Percentiles rank a stretch among this genome's conserved stretches.
These are phyloP conservation scores for Pulveroboletus sp. DNA, from an alignment of 768 basidiomycete species.

Conservation along the genomic window DNA sequence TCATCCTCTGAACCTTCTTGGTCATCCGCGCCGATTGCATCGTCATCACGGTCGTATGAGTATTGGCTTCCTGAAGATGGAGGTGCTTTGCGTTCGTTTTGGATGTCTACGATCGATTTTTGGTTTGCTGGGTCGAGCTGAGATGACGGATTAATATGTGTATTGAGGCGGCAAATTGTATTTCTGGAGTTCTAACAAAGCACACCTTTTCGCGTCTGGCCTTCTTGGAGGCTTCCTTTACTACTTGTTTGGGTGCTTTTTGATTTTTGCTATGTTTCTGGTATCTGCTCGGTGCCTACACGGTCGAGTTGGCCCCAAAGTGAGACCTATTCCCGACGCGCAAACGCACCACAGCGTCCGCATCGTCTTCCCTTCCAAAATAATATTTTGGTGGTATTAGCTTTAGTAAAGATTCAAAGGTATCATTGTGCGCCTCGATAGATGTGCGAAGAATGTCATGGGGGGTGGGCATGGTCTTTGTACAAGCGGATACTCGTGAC, in stretches of 20 bases:
- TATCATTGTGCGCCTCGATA: constrained; percentile 78
- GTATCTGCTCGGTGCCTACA: constrained; percentile 54
- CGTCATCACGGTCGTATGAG: constrained; percentile 21
- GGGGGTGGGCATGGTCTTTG: constrained; percentile 44
- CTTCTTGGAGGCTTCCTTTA: constrained; percentile 86
- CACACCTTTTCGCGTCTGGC: constrained; percentile 81
- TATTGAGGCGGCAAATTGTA: not conserved
- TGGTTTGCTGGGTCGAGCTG: constrained; percentile 93
- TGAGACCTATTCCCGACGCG: not conserved
- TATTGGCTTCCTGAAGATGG: constrained; percentile 21
- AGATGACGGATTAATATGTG: not conserved
- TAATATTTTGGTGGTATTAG: constrained; percentile 92
- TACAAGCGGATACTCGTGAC: not conserved
- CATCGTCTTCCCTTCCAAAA: constrained; percentile 33
- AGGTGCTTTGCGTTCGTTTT: constrained; percentile 43
- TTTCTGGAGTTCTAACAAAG: not conserved
- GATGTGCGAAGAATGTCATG: constrained; percentile 49
- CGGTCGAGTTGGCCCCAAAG: not conserved
- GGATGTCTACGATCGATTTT: constrained; percentile 70
- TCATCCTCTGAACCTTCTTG: constrained; percentile 25
- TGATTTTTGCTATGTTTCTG: constrained; percentile 86
- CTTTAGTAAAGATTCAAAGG: constrained; percentile 76
- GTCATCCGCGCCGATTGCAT: constrained; percentile 29
- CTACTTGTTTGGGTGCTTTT: constrained; percentile 76
- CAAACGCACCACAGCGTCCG: constrained; percentile 12